Evolutionary conservation across 495 filamentous ascomycete species (phyloP).

Genomic region (Jackrogersella minutella): DNA sequence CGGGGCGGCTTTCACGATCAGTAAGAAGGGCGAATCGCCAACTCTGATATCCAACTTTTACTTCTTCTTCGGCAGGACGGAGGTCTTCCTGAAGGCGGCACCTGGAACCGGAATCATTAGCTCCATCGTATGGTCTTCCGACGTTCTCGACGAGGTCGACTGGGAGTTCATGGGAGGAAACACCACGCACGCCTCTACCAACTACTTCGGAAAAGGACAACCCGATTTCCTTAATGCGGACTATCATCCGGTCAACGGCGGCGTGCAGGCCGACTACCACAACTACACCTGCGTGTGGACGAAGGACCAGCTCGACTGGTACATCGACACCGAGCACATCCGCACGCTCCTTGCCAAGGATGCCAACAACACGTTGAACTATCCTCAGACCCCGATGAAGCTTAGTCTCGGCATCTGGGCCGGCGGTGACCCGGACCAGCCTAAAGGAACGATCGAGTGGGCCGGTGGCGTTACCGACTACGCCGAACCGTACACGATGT

Average conservation of each 20-base stretch:
- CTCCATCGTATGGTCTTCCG: slow-evolving; percentile 82
- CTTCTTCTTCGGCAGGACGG: slow-evolving; percentile 78
- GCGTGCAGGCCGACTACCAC: slow-evolving; percentile 63
- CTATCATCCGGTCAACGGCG: slow-evolving; percentile 57
- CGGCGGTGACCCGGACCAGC: slow-evolving; percentile 75
- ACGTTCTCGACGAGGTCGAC: slow-evolving; percentile 89
- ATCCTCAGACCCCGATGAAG: slow-evolving; percentile 88
- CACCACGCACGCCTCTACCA: slow-evolving; percentile 69
- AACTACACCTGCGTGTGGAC: slow-evolving; percentile 91
- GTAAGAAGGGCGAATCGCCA: slow-evolving; percentile 73
- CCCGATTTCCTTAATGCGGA: slow-evolving; percentile 63
- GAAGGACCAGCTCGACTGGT: slow-evolving; percentile 71
- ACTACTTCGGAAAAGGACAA: slow-evolving; percentile 87
- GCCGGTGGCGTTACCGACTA: slow-evolving; percentile 82
- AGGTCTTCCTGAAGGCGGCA: slow-evolving; percentile 76
- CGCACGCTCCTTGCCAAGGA: slow-evolving; percentile 71
- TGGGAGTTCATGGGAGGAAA: slow-evolving; percentile 85
- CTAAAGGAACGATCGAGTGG: slow-evolving; percentile 68
- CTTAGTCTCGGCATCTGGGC: slow-evolving; percentile 87
- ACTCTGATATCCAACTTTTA: slow-evolving; percentile 78
- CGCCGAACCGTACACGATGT: slow-evolving; percentile 77
- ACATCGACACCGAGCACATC: slow-evolving; percentile 73
- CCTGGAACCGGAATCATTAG: slow-evolving; percentile 79
- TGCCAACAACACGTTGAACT: slow-evolving; percentile 69
- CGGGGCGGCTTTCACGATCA: slow-evolving; percentile 76